Conservation (phyloP, 345 rosid species). For the Eutrema yunnanense region DNA sequence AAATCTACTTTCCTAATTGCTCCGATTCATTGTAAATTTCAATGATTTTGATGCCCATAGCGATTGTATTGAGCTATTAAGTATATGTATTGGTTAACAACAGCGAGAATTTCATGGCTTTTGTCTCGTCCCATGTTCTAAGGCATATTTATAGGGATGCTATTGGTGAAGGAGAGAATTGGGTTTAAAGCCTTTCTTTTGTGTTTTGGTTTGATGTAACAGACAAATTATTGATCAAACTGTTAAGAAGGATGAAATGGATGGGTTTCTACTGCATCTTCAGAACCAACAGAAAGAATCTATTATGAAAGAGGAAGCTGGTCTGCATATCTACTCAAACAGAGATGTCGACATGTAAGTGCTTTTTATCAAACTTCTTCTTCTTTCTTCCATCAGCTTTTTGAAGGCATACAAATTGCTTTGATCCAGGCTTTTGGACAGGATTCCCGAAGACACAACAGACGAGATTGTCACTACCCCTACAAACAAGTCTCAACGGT, state of each 20-base stretch:
- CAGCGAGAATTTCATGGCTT: background rate
- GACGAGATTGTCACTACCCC: slow-evolving; percentile 61
- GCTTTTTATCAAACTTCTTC: background rate
- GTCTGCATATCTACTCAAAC: slow-evolving; percentile 66
- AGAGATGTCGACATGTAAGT: slow-evolving; percentile 91
- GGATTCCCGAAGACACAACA: slow-evolving; percentile 42
- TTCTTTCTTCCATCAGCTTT: background rate
- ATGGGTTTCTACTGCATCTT: slow-evolving; percentile 71
- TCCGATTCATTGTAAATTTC: background rate
- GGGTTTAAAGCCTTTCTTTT: background rate
- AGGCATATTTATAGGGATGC: background rate
- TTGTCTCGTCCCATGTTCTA: background rate
- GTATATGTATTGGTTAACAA: background rate
- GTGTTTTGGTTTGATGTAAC: slow-evolving; percentile 19
- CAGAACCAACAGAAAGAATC: slow-evolving; percentile 78
- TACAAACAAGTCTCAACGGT: slow-evolving; percentile 37
- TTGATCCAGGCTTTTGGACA: slow-evolving; percentile 56
- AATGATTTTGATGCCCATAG: background rate
- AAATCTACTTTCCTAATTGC: slow-evolving; percentile 5
- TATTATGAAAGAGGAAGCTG: slow-evolving; percentile 50
- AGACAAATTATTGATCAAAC: slow-evolving; percentile 58
- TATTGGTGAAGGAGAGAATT: background rate
- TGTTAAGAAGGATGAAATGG: slow-evolving; percentile 66
- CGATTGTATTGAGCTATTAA: background rate
- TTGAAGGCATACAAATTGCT: background rate